Evolutionary conservation across 2,329 filamentous ascomycete species (phyloP), one percentile per base, ranked within the genome.

Genomic region (Stagonosporopsis cucurbitacearum): DNA sequence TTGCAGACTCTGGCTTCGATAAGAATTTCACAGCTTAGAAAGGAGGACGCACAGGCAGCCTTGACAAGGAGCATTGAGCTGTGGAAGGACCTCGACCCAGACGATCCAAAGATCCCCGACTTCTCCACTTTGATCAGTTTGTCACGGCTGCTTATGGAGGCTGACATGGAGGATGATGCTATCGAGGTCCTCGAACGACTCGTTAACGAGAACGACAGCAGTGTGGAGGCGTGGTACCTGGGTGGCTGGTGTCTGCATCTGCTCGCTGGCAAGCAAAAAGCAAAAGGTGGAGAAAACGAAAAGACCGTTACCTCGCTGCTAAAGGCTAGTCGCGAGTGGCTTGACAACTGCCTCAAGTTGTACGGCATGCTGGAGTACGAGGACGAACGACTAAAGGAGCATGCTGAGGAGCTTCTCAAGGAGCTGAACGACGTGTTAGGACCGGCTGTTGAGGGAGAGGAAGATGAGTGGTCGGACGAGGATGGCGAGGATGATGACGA

Each of bases 181-280:
- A 85, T 96, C 54, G 86, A 90, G 53, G 92, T 98, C 3, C 80
- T 97, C 50, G 91, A 96, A 72, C 82, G 91, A 50, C 80, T 99
- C 49, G 86, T 96, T 35, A 81, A 85, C 32, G 95, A 99, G 73
- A 94, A 99, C 64, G 96, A 99, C 72, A 84, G 90, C 70, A 96
- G 94, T 74, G 90, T 99, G 19, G 95, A 99, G 77, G 90, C 91
- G 17, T 97, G 93, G 92, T 99, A 99, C 78, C 82, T 99, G 5
- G 95, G 95, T 39, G 96, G 95, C 4, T 98, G 94, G 91, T 93
- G 92, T 66, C 82, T 96, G 64, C 91, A 92, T 72, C 84, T 96
- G 55, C 80, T 90, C 59, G 90, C 89, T 11, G 85, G 90, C 73
- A 90, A 88, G 80, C 79, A 86, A 67, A 85, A 82, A 66, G 76